A percentile compares a stretch with the other conserved stretches of the same genome.
phyloP scores from a whole-genome alignment of 1,284 basidiomycete genomes.

The Apiotrichum gracile region DNA sequence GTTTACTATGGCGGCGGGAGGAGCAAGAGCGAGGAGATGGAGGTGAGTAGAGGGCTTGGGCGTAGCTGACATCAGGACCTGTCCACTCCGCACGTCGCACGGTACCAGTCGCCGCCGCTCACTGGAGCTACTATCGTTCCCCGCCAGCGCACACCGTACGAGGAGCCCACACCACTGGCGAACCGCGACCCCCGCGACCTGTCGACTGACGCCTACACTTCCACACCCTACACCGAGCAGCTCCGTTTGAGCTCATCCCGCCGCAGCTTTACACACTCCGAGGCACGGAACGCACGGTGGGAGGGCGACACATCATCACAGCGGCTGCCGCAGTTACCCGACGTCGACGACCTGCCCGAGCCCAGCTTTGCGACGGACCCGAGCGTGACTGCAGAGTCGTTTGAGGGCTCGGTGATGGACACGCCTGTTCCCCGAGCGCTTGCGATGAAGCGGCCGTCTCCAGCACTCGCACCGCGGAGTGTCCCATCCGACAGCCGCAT shows the following conservation, averaged over 20 bases:
- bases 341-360: neutral
- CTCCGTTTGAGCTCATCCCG: neutral
- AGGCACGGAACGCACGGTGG: neutral
- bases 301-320: neutral
- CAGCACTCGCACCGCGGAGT: neutral
- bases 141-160: neutral
- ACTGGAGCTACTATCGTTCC: slow-evolving; percentile 1
- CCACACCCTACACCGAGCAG: neutral
- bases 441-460: neutral
- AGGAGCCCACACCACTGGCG: neutral
- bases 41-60: neutral
- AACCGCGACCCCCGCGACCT: neutral
- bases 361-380: neutral
- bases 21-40: neutral
- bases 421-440: slow-evolving; percentile 3
- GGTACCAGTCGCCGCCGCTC: neutral
- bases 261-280: neutral
- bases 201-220: neutral
- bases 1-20: slow-evolving; percentile 1
- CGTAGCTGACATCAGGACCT: neutral
- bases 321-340: neutral
- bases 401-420: neutral
- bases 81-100: neutral
- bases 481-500: slow-evolving; percentile 12
- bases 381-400: neutral